Evolutionary conservation across 108 stramenopile genomes (phyloP).

Genomic region (Cyclotella baltica): DNA sequence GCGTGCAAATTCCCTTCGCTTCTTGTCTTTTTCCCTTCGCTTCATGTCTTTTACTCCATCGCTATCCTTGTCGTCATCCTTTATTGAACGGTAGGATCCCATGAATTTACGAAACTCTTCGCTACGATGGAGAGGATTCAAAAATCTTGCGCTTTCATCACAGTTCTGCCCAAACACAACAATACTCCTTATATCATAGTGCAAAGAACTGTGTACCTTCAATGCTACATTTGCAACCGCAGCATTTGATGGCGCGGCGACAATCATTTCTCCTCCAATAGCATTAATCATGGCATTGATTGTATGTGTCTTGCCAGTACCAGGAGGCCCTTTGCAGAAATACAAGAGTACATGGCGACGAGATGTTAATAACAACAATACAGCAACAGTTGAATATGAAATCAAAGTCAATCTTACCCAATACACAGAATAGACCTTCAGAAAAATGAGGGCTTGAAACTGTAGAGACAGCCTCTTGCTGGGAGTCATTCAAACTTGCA

Average conservation of each 20-base stretch:
- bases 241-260: slow-evolving; percentile 24
- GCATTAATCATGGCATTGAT: slow-evolving; percentile 9
- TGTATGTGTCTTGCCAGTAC: slow-evolving; percentile 5
- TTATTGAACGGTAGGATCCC: slow-evolving; percentile 7
- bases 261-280: slow-evolving; percentile 12
- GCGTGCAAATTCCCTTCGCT: slow-evolving; percentile 7
- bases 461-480: slow-evolving; percentile 20
- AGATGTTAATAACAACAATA: background rate
- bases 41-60: background rate
- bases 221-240: slow-evolving; percentile 31
- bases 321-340: background rate
- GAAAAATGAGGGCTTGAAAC: slow-evolving; percentile 7
- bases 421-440: slow-evolving; percentile 12
- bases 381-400: too few relatives aligned
- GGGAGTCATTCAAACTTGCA: slow-evolving; percentile 20
- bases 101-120: slow-evolving; percentile 13
- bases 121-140: slow-evolving; percentile 37
- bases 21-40: background rate
- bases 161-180: slow-evolving; percentile 34
- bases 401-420: slow-evolving; percentile 7
- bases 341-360: background rate
- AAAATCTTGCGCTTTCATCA: slow-evolving; percentile 34
- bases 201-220: background rate
- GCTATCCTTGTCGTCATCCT: background rate
- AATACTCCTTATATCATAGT: slow-evolving; percentile 5